Percentiles rank a stretch among this genome's conserved stretches.
Evolutionary conservation across 1,139 yeast species (phyloP).

Genomic region (Taiozyma sp.): DNA sequence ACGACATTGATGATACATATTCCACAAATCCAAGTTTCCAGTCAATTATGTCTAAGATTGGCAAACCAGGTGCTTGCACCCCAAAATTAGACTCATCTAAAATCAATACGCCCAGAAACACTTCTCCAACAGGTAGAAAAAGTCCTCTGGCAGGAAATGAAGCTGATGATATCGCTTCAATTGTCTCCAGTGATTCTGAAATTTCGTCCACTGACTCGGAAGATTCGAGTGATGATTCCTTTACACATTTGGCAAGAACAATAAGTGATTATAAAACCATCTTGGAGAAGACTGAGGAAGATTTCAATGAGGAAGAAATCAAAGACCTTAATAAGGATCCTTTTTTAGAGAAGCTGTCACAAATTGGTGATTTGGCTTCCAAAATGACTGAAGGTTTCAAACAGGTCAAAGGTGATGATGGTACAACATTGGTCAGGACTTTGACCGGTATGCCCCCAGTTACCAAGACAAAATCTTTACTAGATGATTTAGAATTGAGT

Average conservation of each 20-base stretch:
- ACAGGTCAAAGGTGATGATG: constrained; percentile 8
- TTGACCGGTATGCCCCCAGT: constrained; percentile 21
- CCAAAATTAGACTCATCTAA: background rate
- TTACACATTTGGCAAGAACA: constrained; percentile 6
- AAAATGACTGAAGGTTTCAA: constrained; percentile 13
- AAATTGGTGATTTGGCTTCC: constrained; percentile 15
- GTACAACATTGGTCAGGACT: constrained; percentile 14
- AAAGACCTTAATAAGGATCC: background rate
- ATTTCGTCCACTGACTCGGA: constrained; percentile 5
- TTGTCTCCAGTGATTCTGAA: constrained; percentile 1
- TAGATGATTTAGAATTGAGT: constrained; percentile 12
- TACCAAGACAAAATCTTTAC: constrained; percentile 18
- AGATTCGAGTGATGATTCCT: constrained; percentile 4
- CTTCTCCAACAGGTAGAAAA: background rate
- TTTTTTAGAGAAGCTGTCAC: constrained; percentile 11
- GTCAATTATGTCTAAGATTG: background rate
- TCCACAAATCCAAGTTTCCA: constrained; percentile 8
- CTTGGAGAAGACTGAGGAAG: constrained; percentile 4
- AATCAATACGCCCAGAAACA: background rate
- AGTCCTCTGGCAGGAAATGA: background rate
- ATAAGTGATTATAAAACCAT: constrained; percentile 7
- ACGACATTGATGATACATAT: constrained; percentile 7
- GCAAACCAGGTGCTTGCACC: background rate
- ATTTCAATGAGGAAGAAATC: constrained; percentile 3
- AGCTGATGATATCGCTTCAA: background rate